A percentile compares a stretch with the other conserved stretches of the same genome.
These are phyloP conservation scores for Isochrysis galbana DNA, from an alignment of 78 protist species.

Conservation along the genomic window DNA sequence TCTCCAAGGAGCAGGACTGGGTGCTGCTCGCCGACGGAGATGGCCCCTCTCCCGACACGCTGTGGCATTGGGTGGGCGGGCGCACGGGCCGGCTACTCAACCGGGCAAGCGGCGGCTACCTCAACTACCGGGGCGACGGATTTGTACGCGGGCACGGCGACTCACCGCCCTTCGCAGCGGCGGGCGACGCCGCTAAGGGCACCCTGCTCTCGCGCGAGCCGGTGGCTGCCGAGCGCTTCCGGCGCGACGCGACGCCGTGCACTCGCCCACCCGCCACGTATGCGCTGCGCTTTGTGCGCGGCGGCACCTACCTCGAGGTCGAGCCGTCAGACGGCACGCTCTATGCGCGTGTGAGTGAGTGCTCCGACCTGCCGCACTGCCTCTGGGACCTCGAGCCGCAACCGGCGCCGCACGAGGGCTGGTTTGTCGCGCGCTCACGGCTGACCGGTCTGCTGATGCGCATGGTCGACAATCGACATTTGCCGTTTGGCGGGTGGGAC, in stretches of 20 bases:
- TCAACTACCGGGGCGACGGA: not conserved
- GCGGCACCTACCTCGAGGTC: not conserved
- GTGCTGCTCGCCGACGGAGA: not conserved
- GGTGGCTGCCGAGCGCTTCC: not conserved
- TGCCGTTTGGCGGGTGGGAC: not conserved
- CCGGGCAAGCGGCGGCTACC: not conserved
- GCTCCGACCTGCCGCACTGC: conserved; percentile 1
- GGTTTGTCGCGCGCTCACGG: not conserved
- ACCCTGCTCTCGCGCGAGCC: not conserved
- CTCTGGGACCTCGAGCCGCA: not conserved
- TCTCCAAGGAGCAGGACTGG: not conserved
- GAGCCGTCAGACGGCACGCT: not conserved
- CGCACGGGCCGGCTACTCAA: not conserved
- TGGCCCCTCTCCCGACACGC: not conserved
- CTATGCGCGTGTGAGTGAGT: not conserved
- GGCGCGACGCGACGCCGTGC: not conserved
- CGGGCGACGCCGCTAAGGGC: not conserved
- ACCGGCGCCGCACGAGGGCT: not conserved
- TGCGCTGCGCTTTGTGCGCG: not conserved
- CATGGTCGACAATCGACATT: not conserved
- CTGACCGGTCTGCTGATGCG: conserved; percentile 1
- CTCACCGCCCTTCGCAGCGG: not conserved
- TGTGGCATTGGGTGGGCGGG: conserved; percentile 12
- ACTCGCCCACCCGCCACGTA: not conserved
- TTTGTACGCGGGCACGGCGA: conserved; percentile 17